Evolutionary conservation across 768 basidiomycete genomes (phyloP), one percentile per base, ranked within the genome.

Genomic region (Agaricus subrufescens): DNA sequence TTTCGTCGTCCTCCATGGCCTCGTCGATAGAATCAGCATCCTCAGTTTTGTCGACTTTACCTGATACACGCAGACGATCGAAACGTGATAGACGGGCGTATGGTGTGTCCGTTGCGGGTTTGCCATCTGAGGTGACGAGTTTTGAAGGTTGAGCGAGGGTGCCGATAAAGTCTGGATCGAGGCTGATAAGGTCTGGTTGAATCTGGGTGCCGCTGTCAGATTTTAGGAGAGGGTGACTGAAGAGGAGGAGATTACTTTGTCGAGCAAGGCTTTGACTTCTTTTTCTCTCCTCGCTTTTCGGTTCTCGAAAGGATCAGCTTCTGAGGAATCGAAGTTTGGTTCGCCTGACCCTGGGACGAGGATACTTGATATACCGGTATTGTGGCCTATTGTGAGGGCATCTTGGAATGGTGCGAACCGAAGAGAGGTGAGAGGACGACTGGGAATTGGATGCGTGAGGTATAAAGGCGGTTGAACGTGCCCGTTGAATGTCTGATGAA

Each of bases 271-370:
- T 67, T 90, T 87, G 64, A 98, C 93, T 69, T 98, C 97, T 55
- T 91, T 79, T 73, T 98, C 97, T 53, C 91, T 78, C 56, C 94
- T 72, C 23, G 89, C 78, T 59, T 83, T 86, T 68, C 81, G 84
- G 64, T 86, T 82, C 71, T 99, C 96, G 73, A 89, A 98, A 2
- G 95, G 94, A 81, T 99, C 95, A 0, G 93, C 91, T 69, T 98
- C 97, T 12, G 79, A 69, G 56, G 88, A 90, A 65, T 99, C 97
- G 67, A 94, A 96, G 76, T 97, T 94, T 46, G 95, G 84, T 69
- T 98, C 95, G 34, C 96, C 97, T 8, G 86, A 74, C 27, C 96
- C 96, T 0, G 97, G 97, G 0, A 98, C 87, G 53, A 98, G 77
- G 50, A 98, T 80, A 42, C 83, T 89, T 3, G 91, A 91, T 15